Percentiles rank a stretch among this genome's conserved stretches.
Evolutionary conservation across 225 moss, liverwort and hornwort genomes (phyloP).

Genomic region (Thuidium tamariscinum): DNA sequence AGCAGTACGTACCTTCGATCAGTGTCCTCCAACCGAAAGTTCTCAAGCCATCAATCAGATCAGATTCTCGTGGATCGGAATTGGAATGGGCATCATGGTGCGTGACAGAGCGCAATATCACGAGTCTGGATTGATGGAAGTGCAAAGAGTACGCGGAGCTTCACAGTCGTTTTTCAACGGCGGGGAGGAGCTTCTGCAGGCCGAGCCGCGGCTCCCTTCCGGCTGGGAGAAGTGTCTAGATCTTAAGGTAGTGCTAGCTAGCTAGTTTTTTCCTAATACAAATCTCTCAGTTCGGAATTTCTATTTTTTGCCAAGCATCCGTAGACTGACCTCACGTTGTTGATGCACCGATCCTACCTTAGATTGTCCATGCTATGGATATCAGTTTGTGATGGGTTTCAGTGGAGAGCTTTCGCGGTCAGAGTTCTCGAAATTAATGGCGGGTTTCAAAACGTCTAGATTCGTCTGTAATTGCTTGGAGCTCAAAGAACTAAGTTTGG

Average conservation of each 20-base stretch:
- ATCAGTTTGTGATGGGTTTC: neutral
- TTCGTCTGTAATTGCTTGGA: neutral
- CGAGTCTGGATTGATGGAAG: constrained; percentile 19
- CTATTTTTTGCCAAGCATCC: neutral
- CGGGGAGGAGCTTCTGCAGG: neutral
- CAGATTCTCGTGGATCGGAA: neutral
- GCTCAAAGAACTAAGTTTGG: neutral
- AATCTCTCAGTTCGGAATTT: neutral
- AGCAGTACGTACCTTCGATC: neutral
- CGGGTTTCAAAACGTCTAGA: neutral
- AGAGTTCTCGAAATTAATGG: neutral
- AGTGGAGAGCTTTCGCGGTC: neutral
- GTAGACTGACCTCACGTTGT: too few species aligned
- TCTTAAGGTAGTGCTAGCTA: constrained; percentile 29
- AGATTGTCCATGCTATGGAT: too few species aligned
- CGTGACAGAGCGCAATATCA: constrained; percentile 8
- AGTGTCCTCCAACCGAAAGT: neutral
- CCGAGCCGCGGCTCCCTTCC: constrained; percentile 53
- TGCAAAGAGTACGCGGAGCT: neutral
- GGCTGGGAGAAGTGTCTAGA: constrained; percentile 86
- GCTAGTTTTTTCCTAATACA: neutral
- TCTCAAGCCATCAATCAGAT: neutral
- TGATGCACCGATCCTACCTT: neutral
- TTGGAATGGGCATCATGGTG: constrained; percentile 30
- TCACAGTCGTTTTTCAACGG: neutral